Evolutionary conservation across 495 filamentous ascomycete genomes (phyloP).

Genomic region (Hypoxylon crocopeplum): DNA sequence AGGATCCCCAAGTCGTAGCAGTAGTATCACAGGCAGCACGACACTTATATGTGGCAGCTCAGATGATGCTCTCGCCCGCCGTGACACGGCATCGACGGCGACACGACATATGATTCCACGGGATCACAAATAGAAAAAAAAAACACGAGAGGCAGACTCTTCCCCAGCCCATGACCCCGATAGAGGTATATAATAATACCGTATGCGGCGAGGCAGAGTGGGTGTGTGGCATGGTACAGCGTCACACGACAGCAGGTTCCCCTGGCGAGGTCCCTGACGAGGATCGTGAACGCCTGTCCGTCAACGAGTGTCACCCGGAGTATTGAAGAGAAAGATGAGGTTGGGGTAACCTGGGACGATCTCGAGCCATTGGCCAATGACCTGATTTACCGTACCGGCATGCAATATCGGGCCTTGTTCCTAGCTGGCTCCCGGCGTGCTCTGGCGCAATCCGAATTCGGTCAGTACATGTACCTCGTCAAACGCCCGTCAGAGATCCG

Average conservation of each 20-base stretch:
- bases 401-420: constrained; percentile 41
- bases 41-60: constrained; percentile 19
- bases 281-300: constrained; percentile 30
- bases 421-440: constrained; percentile 33
- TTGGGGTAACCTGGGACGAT: constrained; percentile 38
- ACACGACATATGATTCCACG: constrained; percentile 16
- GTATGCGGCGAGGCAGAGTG: too few relatives aligned
- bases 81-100: constrained; percentile 20
- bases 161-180: constrained; percentile 13
- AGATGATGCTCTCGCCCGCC: constrained; percentile 31
- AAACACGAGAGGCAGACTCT: constrained; percentile 12
- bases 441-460: constrained; percentile 37
- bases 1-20: constrained; percentile 20
- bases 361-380: constrained; percentile 40
- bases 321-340: constrained; percentile 28
- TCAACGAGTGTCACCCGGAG: constrained; percentile 22
- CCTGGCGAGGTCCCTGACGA: constrained; percentile 28
- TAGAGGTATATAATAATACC: background rate
- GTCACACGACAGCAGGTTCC: constrained; percentile 31
- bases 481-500: too few relatives aligned
- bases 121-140: constrained; percentile 19
- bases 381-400: constrained; percentile 38
- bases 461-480: constrained; percentile 35
- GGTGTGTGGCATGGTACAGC: constrained; percentile 22
- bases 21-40: constrained; percentile 19